These are phyloP conservation scores for Entophlyctis luteolus DNA, from an alignment of 192 early-diverging fungal species.

Conservation along the genomic window DNA sequence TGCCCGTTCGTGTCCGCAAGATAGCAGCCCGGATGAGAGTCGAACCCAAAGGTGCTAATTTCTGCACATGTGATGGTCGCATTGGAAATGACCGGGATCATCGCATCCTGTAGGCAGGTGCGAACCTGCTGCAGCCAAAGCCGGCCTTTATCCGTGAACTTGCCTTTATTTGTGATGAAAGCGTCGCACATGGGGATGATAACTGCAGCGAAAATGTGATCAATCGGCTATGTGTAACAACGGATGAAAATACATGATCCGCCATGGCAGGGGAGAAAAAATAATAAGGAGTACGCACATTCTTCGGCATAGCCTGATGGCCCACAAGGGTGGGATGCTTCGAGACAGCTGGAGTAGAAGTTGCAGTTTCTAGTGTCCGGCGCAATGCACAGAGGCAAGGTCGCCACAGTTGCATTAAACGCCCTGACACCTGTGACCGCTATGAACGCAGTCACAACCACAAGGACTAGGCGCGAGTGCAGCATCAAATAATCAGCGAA, in stretches of 20 bases:
- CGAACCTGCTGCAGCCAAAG: neutral
- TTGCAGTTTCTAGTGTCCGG: slow-evolving; percentile 4
- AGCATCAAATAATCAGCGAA: too few relatives aligned
- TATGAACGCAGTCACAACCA: too few relatives aligned
- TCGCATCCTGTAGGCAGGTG: neutral
- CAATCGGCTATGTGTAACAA: too few relatives aligned
- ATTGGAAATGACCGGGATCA: neutral
- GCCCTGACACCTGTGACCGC: neutral
- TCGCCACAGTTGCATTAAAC: neutral
- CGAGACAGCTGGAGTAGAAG: slow-evolving; percentile 9
- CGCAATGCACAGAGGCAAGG: neutral
- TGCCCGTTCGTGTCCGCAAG: neutral
- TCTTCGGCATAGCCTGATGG: neutral
- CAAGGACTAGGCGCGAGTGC: too few relatives aligned
- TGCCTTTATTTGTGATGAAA: neutral
- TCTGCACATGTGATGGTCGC: neutral
- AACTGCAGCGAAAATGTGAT: neutral
- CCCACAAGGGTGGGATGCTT: slow-evolving; percentile 9
- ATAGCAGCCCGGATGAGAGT: neutral
- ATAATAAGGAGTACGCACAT: neutral
- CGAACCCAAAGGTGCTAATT: neutral
- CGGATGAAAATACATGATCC: too few relatives aligned
- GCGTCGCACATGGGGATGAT: neutral
- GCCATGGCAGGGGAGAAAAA: neutral
- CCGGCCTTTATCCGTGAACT: neutral